phyloP scores from a whole-genome alignment of 176 grass and related monocot genomes.

The Metroxylon sagu region DNA sequence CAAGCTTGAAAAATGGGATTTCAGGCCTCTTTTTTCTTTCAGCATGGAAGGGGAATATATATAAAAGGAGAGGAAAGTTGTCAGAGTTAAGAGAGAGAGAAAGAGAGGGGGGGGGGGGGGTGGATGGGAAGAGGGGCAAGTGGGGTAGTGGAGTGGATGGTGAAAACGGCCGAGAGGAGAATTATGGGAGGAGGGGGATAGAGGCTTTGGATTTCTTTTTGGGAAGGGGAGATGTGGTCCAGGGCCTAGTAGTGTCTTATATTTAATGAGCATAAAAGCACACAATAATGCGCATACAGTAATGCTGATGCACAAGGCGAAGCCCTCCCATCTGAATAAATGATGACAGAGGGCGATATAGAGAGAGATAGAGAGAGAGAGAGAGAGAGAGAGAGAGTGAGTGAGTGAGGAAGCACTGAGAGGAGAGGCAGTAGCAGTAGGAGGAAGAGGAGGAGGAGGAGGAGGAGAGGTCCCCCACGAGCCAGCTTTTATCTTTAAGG shows the following conservation, averaged over 20 bases:
- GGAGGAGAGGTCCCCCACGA: slow-evolving; percentile 7
- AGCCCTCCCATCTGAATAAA: slow-evolving; percentile 11
- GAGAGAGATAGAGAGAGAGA: neutral
- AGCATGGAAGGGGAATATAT: too few species aligned
- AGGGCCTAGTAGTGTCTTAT: neutral
- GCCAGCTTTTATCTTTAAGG: slow-evolving; percentile 1
- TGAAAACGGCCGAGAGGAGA: too few species aligned
- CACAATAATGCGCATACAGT: neutral
- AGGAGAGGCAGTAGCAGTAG: neutral
- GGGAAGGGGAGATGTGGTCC: neutral
- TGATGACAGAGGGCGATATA: neutral
- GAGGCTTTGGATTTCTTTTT: neutral
- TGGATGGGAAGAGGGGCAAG: too few species aligned
- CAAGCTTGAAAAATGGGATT: too few species aligned
- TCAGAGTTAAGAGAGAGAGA: too few species aligned
- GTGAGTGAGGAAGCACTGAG: neutral
- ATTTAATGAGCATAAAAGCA: slow-evolving; percentile 3
- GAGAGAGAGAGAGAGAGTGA: neutral
- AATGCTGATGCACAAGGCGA: slow-evolving; percentile 1
- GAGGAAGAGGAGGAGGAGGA: neutral
- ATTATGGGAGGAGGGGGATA: neutral
- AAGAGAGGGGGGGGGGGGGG: too few species aligned
- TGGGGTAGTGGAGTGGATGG: too few species aligned
- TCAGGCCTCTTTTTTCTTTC: too few species aligned
- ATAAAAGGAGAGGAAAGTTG: too few species aligned